Evolutionary conservation across 495 filamentous ascomycete species (phyloP).

Genomic region (Xylaria scruposa): DNA sequence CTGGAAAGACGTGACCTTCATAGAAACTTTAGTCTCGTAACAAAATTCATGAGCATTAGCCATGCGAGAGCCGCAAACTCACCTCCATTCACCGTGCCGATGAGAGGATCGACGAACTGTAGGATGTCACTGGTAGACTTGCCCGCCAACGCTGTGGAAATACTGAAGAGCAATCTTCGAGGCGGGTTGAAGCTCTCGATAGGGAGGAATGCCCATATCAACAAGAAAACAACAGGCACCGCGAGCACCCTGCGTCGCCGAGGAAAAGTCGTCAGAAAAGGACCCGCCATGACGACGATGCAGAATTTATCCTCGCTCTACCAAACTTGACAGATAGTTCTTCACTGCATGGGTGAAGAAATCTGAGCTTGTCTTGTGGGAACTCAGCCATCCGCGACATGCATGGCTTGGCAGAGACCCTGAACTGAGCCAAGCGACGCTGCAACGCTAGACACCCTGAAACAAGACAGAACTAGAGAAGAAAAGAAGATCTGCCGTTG

Average conservation of each 20-base stretch:
- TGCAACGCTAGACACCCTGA: neutral
- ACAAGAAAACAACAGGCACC: conserved; percentile 36
- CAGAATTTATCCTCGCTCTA: neutral
- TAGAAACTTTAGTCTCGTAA: conserved; percentile 15
- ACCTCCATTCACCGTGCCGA: conserved; percentile 69
- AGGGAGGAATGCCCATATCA: conserved; percentile 39
- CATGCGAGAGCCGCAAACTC: conserved; percentile 13
- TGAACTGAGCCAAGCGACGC: neutral
- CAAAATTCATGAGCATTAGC: neutral
- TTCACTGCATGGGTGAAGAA: neutral
- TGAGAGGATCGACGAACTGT: conserved; percentile 60
- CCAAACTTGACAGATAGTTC: neutral
- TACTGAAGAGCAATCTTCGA: conserved; percentile 28
- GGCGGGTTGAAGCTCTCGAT: conserved; percentile 43
- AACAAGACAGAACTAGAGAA: neutral
- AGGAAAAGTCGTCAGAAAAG: conserved; percentile 41
- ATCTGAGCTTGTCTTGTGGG: neutral
- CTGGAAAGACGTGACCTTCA: conserved; percentile 71
- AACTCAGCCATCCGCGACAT: conserved; percentile 16
- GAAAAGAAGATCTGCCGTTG: neutral
- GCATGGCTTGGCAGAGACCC: conserved; percentile 9
- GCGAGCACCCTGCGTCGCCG: conserved; percentile 45
- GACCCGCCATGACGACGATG: conserved; percentile 4
- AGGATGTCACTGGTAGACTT: conserved; percentile 42
- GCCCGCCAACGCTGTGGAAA: conserved; percentile 28